These are phyloP conservation scores for Hebeloma cylindrosporum DNA, from an alignment of 768 basidiomycete genomes.

Conservation along the genomic window DNA sequence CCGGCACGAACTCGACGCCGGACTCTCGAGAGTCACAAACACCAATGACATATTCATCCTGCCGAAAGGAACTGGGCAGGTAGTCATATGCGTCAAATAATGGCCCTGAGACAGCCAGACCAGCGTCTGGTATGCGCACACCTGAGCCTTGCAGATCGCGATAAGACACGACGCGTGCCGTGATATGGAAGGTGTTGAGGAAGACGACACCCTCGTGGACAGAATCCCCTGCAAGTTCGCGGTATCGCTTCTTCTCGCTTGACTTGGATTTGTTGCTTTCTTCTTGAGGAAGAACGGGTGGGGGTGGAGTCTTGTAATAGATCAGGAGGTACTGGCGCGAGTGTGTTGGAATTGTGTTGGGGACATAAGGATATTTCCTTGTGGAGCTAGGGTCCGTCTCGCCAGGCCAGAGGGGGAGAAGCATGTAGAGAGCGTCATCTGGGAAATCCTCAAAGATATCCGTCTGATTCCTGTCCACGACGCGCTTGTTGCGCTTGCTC, in stretches of 20 bases:
- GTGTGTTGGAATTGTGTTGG: slow-evolving; percentile 44
- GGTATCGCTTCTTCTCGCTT: slow-evolving; percentile 44
- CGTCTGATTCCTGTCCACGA: slow-evolving; percentile 20
- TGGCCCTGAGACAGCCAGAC: slow-evolving; percentile 64
- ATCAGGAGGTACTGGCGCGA: slow-evolving; percentile 74
- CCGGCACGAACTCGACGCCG: slow-evolving; percentile 78
- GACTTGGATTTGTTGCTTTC: slow-evolving; percentile 32
- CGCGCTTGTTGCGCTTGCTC: slow-evolving; percentile 12
- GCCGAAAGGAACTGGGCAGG: slow-evolving; percentile 29
- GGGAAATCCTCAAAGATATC: slow-evolving; percentile 64
- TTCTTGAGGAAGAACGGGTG: slow-evolving; percentile 10
- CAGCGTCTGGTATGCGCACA: slow-evolving; percentile 70
- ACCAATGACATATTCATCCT: slow-evolving; percentile 52
- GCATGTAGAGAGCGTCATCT: slow-evolving; percentile 74
- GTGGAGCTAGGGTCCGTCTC: slow-evolving; percentile 56
- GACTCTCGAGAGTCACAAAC: slow-evolving; percentile 58
- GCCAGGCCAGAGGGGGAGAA: slow-evolving; percentile 81
- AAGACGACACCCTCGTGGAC: slow-evolving; percentile 45
- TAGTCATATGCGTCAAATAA: slow-evolving; percentile 52
- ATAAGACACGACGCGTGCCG: slow-evolving; percentile 71
- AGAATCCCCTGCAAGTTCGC: slow-evolving; percentile 38
- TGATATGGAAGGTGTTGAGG: slow-evolving; percentile 67
- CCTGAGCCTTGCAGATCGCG: slow-evolving; percentile 72
- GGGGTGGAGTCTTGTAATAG: slow-evolving; percentile 55
- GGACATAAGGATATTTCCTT: slow-evolving; percentile 28